phyloP scores from a whole-genome alignment of 805 yeast genomes.

The Lipomyces yamadae region DNA sequence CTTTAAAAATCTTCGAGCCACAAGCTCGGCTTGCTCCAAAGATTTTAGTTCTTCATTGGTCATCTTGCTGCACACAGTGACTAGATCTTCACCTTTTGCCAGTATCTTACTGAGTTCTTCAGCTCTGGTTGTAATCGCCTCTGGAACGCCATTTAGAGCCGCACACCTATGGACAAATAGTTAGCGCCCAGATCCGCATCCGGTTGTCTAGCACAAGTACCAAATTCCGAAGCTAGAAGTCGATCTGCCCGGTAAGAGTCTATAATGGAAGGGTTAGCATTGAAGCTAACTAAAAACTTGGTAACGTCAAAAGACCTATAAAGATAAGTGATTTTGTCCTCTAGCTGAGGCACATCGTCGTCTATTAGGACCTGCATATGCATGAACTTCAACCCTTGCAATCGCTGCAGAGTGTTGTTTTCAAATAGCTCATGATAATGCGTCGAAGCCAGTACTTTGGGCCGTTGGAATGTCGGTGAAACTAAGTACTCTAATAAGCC shows the following conservation, averaged over 20 bases:
- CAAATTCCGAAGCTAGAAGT: constrained; percentile 31
- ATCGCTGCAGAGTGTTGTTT: background rate
- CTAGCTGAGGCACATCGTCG: constrained; percentile 7
- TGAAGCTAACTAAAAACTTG: background rate
- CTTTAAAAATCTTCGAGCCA: constrained; percentile 44
- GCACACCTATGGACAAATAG: constrained; percentile 48
- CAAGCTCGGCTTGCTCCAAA: constrained; percentile 36
- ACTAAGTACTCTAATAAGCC: constrained; percentile 45
- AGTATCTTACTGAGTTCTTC: constrained; percentile 39
- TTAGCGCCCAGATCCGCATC: background rate
- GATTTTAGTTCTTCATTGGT: constrained; percentile 36
- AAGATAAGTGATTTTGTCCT: constrained; percentile 31
- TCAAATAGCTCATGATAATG: constrained; percentile 49
- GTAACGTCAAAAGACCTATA: background rate
- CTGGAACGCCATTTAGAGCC: constrained; percentile 47
- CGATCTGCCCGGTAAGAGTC: constrained; percentile 25
- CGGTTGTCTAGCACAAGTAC: background rate
- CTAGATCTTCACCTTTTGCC: constrained; percentile 37
- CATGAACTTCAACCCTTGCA: constrained; percentile 44
- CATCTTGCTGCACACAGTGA: constrained; percentile 35
- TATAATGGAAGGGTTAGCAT: constrained; percentile 47
- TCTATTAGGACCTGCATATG: constrained; percentile 47
- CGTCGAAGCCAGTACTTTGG: constrained; percentile 49
- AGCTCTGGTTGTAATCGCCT: constrained; percentile 46
- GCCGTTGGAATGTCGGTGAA: constrained; percentile 20